Evolutionary conservation across 371 early-diverging fungal genomes (phyloP).

Genomic region (Actinomucor elegans): DNA sequence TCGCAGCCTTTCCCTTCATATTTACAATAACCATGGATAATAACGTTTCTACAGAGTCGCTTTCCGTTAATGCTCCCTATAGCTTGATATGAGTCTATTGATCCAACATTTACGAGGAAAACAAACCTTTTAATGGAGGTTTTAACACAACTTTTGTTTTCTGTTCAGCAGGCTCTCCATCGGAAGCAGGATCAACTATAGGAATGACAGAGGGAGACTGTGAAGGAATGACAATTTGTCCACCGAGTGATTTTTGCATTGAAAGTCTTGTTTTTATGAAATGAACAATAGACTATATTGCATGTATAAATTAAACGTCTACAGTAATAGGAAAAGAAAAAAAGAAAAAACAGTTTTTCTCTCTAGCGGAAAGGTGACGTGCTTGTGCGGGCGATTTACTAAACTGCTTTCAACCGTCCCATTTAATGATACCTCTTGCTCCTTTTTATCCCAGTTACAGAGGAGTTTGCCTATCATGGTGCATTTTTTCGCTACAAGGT

Average conservation of each 20-base stretch:
- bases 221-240: conserved; percentile 45
- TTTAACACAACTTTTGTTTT: conserved; percentile 20
- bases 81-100: neutral
- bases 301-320: neutral
- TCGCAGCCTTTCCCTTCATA: conserved; percentile 82
- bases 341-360: neutral
- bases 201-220: conserved; percentile 58
- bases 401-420: too few relatives aligned
- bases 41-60: conserved; percentile 77
- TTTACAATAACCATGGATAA: conserved; percentile 87
- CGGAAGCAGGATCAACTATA: conserved; percentile 49
- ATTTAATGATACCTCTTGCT: too few relatives aligned
- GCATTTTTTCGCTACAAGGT: too few relatives aligned
- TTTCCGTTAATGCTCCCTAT: conserved; percentile 40
- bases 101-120: neutral
- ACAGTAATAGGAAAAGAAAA: neutral
- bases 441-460: too few relatives aligned
- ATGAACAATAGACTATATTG: conserved; percentile 1
- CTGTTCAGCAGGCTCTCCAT: conserved; percentile 22
- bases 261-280: neutral
- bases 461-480: too few relatives aligned
- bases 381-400: too few relatives aligned
- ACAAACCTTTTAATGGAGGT: conserved; percentile 47
- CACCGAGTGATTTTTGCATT: conserved; percentile 37
- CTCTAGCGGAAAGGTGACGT: too few relatives aligned